phyloP scores from a whole-genome alignment of 371 early-diverging fungal species.

The Mucor lusitanicus region DNA sequence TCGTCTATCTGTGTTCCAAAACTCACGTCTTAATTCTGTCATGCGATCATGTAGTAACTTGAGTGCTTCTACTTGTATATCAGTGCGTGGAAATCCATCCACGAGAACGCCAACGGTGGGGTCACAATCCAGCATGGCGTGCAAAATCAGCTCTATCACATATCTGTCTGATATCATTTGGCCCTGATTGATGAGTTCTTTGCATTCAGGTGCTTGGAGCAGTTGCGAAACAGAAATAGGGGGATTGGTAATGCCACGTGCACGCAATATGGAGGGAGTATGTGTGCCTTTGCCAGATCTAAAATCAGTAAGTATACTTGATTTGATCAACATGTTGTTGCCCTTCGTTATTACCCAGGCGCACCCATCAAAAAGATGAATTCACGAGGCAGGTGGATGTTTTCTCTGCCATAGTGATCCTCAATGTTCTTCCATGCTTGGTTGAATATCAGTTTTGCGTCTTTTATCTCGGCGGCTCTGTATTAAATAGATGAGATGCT shows the following conservation, averaged over 20 bases:
- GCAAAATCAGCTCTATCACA: constrained; percentile 60
- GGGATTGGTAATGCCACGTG: constrained; percentile 68
- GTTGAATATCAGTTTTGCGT: constrained; percentile 69
- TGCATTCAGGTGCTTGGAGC: constrained; percentile 63
- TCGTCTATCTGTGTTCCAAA: constrained; percentile 56
- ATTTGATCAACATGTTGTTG: neutral
- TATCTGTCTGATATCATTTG: constrained; percentile 69
- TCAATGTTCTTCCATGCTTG: constrained; percentile 73
- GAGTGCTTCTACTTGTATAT: constrained; percentile 68
- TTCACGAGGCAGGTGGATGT: constrained; percentile 65
- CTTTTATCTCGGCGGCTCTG: constrained; percentile 61
- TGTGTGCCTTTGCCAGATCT: constrained; percentile 71
- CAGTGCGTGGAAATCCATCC: constrained; percentile 73
- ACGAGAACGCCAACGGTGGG: constrained; percentile 65
- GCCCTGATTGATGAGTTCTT: constrained; percentile 67
- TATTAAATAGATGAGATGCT: neutral
- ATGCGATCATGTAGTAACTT: constrained; percentile 66
- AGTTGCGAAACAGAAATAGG: constrained; percentile 68
- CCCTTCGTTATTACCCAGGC: constrained; percentile 45
- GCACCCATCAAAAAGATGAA: constrained; percentile 77
- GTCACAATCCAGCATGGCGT: constrained; percentile 63
- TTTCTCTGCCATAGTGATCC: constrained; percentile 59
- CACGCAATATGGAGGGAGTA: constrained; percentile 63
- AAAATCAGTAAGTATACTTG: neutral
- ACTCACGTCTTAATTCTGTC: constrained; percentile 57